Conservation (phyloP, 2,329 filamentous ascomycete species). For the Emergomyces africanus region DNA sequence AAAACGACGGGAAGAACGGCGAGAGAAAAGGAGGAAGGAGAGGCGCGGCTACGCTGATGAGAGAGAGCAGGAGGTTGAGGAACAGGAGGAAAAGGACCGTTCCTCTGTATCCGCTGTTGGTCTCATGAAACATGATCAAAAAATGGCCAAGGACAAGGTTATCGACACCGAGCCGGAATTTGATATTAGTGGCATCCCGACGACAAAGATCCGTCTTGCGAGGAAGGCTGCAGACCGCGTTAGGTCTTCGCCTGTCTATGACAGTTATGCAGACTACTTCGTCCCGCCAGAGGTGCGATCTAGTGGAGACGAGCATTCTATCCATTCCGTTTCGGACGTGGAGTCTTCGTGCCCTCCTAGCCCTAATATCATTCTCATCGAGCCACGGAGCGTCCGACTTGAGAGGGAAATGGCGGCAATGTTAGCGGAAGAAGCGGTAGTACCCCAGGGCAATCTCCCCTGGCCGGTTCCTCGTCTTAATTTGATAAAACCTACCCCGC, state of each 20-base stretch:
- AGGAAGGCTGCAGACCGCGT: slow-evolving; percentile 21
- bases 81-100: slow-evolving; percentile 6
- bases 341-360: slow-evolving; percentile 11
- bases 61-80: slow-evolving; percentile 6
- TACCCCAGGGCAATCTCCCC: slow-evolving; percentile 17
- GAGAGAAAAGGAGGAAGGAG: slow-evolving; percentile 29
- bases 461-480: slow-evolving; percentile 42
- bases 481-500: slow-evolving; percentile 46
- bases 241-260: slow-evolving; percentile 23
- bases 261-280: slow-evolving; percentile 33
- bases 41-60: slow-evolving; percentile 16
- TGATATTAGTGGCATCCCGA: background rate
- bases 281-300: slow-evolving; percentile 27
- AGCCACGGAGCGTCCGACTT: slow-evolving; percentile 18
- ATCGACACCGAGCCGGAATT: background rate
- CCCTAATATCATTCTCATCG: slow-evolving; percentile 20
- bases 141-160: slow-evolving; percentile 5
- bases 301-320: slow-evolving; percentile 25
- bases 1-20: slow-evolving; percentile 24
- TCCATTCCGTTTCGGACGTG: slow-evolving; percentile 4
- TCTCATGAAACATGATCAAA: background rate
- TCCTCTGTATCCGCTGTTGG: background rate
- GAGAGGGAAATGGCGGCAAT: slow-evolving; percentile 11
- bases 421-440: slow-evolving; percentile 11
- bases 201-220: slow-evolving; percentile 11